phyloP scores from a whole-genome alignment of 2,329 filamentous ascomycete genomes.

The Ceratocystiopsis sp. region DNA sequence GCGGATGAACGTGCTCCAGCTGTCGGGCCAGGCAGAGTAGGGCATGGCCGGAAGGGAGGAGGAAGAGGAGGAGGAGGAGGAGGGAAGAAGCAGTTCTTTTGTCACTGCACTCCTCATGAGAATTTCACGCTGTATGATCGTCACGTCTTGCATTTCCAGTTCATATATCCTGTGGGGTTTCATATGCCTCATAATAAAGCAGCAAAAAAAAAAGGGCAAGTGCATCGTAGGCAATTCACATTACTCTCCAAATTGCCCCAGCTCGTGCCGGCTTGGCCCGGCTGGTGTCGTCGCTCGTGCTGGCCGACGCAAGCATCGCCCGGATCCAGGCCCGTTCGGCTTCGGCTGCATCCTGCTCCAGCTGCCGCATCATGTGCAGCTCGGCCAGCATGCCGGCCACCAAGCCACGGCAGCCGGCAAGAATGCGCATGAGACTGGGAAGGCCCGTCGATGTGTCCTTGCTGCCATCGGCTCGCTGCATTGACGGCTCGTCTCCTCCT shows the following conservation, averaged over 20 bases:
- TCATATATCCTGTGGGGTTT: no score
- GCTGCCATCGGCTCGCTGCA: slow-evolving; percentile 3
- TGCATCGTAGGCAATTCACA: slow-evolving; percentile 12
- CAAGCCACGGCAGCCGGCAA: slow-evolving; percentile 30
- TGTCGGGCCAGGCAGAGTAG: no score
- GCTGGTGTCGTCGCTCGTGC: slow-evolving; percentile 3
- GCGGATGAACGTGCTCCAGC: no score
- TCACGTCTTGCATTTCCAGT: no score
- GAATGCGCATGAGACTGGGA: slow-evolving; percentile 27
- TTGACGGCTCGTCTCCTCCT: background rate
- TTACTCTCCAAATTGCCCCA: slow-evolving; percentile 31
- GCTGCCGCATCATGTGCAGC: slow-evolving; percentile 41
- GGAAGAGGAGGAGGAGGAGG: no score
- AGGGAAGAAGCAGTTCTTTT: no score
- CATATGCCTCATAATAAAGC: no score
- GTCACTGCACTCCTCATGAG: no score
- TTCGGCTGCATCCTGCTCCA: slow-evolving; percentile 38
- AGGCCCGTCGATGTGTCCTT: slow-evolving; percentile 1
- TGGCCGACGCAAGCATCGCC: slow-evolving; percentile 29
- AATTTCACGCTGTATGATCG: no score
- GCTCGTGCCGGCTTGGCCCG: slow-evolving; percentile 19
- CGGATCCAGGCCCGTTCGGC: slow-evolving; percentile 43
- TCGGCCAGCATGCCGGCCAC: slow-evolving; percentile 45
- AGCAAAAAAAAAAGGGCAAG: no score
- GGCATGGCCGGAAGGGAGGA: no score